A percentile compares a stretch with the other conserved stretches of the same genome.
phyloP scores from a whole-genome alignment of 331 rosid species.

The Telfairia occidentalis region DNA sequence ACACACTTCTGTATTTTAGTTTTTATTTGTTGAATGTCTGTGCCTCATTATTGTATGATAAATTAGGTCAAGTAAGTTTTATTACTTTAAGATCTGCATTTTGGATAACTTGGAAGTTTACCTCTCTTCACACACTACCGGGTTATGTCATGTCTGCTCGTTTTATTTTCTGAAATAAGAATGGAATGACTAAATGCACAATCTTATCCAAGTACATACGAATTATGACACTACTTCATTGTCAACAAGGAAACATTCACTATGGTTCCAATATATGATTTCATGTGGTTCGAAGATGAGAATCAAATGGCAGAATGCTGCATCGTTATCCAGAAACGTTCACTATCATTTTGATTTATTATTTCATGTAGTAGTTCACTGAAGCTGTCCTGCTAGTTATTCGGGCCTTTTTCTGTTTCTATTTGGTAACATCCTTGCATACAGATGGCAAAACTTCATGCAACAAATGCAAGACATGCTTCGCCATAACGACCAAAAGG shows the following conservation, averaged over 20 bases:
- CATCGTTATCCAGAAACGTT: neutral
- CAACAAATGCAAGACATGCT: conserved; percentile 78
- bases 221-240: neutral
- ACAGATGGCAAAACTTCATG: conserved; percentile 65
- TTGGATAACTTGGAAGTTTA: neutral
- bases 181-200: neutral
- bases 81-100: neutral
- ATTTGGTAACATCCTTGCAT: conserved; percentile 9
- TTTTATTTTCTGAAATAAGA: neutral
- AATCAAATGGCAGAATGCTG: neutral
- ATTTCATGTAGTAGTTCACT: neutral
- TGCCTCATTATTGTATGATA: neutral
- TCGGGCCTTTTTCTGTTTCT: neutral
- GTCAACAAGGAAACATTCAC: neutral
- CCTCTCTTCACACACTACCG: neutral
- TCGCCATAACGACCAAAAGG: conserved; percentile 65
- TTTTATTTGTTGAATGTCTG: neutral
- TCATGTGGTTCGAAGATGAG: neutral
- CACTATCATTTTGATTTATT: neutral
- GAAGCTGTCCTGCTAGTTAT: neutral
- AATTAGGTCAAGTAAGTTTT: neutral
- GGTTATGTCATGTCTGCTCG: neutral
- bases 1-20: neutral
- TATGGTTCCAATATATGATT: neutral
- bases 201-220: neutral